These are phyloP conservation scores for Malania oleifera DNA, from an alignment of 164 flowering plant species.

Conservation along the genomic window DNA sequence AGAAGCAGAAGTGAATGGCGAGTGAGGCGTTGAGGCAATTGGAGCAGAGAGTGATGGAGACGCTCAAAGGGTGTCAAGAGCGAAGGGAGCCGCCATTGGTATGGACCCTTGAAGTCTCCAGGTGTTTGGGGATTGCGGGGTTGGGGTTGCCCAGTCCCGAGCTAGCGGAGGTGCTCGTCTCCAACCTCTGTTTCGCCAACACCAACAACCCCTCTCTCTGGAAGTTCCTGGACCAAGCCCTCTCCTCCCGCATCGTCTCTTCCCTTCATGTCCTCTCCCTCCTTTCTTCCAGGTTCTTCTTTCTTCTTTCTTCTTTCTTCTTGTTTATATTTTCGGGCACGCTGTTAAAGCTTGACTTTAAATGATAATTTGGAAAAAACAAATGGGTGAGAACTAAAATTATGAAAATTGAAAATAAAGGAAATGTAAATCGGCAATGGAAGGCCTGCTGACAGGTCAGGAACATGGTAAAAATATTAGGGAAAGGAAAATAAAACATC, in stretches of 20 bases:
- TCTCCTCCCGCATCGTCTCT: background rate
- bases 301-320: too few relatives aligned
- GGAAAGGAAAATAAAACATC: too few relatives aligned
- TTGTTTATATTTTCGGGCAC: too few relatives aligned
- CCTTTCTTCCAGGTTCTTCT: background rate
- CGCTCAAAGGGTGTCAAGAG: background rate
- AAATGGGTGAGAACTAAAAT: too few relatives aligned
- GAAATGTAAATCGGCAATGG: too few relatives aligned
- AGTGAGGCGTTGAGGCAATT: background rate
- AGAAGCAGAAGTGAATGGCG: too few relatives aligned
- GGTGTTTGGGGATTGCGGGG: background rate
- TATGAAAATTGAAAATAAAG: too few relatives aligned
- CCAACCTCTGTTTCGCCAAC: background rate
- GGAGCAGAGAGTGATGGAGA: constrained; percentile 1
- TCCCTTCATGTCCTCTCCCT: background rate
- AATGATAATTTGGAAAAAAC: too few relatives aligned
- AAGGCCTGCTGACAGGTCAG: too few relatives aligned
- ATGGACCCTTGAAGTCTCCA: background rate
- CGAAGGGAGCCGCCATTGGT: background rate
- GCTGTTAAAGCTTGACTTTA: too few relatives aligned
- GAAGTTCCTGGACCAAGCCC: background rate
- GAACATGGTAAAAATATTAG: too few relatives aligned
- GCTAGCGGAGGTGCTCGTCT: background rate
- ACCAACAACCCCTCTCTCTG: background rate
- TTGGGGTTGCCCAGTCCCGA: background rate